These are phyloP conservation scores for Sisymbrium irio DNA, from an alignment of 345 rosid genomes.

Conservation along the genomic window DNA sequence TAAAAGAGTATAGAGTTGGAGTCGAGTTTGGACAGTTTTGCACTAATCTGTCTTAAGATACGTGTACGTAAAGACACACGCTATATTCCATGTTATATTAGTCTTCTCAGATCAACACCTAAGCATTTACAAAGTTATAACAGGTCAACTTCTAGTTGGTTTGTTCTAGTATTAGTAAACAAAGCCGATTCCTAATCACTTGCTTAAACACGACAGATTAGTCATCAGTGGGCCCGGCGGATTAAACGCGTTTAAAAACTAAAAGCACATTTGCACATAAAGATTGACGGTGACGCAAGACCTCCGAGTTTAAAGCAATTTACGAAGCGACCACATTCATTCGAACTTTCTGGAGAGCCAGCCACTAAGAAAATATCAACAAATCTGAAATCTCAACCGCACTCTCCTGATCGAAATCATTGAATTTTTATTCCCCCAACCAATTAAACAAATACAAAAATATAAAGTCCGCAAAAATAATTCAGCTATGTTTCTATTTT, in stretches of 20 bases:
- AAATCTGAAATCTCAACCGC: slow-evolving; percentile 27
- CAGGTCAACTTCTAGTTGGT: no score
- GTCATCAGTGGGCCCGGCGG: not conserved
- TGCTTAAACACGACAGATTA: not conserved
- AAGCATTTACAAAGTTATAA: no score
- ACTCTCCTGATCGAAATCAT: not conserved
- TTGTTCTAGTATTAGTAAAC: no score
- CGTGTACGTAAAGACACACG: not conserved
- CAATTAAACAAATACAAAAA: not conserved
- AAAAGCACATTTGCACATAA: not conserved
- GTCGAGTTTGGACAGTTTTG: not conserved
- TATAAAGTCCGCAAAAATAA: not conserved
- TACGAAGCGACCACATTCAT: slow-evolving; percentile 9
- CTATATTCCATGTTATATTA: no score
- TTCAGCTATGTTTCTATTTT: not conserved
- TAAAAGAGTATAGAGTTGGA: not conserved
- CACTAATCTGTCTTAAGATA: not conserved
- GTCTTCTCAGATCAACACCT: no score
- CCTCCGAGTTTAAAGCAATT: not conserved
- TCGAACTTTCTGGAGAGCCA: slow-evolving; percentile 23
- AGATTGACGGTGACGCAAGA: slow-evolving; percentile 4
- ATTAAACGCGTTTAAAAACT: slow-evolving; percentile 17
- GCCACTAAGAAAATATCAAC: slow-evolving; percentile 7
- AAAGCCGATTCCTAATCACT: not conserved
- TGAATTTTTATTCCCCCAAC: not conserved